Percentiles rank a stretch among this genome's conserved stretches.
These are phyloP conservation scores for Penicillium malachiteum DNA, from an alignment of 495 filamentous ascomycete genomes.

Conservation along the genomic window DNA sequence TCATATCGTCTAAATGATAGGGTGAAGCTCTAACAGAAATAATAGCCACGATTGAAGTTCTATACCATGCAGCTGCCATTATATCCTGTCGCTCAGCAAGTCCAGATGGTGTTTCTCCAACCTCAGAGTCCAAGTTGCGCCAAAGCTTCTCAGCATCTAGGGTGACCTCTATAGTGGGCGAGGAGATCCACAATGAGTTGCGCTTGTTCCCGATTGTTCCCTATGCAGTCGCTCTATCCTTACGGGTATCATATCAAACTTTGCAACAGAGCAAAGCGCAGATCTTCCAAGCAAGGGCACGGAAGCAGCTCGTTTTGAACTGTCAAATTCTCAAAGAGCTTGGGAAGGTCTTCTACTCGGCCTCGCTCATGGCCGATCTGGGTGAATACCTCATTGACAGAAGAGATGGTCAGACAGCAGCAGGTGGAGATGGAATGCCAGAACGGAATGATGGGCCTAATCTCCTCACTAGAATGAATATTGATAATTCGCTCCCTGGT, in stretches of 20 bases:
- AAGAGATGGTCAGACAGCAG: not conserved
- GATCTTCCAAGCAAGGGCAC: not conserved
- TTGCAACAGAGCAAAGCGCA: conserved; percentile 1
- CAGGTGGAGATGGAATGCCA: not conserved
- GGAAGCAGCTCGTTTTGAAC: not conserved
- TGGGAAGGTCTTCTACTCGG: not conserved
- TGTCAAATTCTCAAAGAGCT: not conserved
- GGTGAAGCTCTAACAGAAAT: not conserved
- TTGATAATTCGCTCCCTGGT: not conserved
- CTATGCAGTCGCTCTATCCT: conserved; percentile 3
- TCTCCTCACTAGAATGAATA: not conserved
- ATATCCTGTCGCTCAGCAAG: conserved; percentile 1
- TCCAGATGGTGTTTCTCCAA: conserved; percentile 2
- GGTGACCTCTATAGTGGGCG: conserved; percentile 4
- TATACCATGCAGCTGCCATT: conserved; percentile 6
- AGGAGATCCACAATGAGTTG: conserved; percentile 1
- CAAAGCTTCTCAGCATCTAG: conserved; percentile 1
- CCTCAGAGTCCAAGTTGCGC: conserved; percentile 1
- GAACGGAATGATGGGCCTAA: not conserved
- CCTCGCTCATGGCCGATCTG: conserved; percentile 4
- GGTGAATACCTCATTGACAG: not conserved
- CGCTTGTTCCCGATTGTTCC: conserved; percentile 1
- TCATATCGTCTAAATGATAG: not conserved
- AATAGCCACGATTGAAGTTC: conserved; percentile 1
- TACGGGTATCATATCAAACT: conserved; percentile 1